phyloP scores from a whole-genome alignment of 352 stramenopile species.

The Phytophthora cactorum region DNA sequence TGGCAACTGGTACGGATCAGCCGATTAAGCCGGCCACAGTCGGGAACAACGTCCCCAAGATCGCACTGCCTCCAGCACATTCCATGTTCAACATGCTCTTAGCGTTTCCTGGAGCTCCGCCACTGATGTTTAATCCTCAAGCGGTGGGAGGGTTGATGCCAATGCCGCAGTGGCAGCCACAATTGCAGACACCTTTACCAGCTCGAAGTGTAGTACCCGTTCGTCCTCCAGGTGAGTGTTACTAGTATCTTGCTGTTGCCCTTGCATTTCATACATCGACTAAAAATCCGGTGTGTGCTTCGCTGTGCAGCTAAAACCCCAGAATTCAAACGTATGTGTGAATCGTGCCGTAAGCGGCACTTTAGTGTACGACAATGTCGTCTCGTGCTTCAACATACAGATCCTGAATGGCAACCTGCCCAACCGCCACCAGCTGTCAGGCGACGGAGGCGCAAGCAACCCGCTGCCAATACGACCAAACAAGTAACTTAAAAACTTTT shows the following conservation, averaged over 20 bases:
- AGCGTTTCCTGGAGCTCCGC: conserved; percentile 36
- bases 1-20: conserved; percentile 4
- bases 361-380: conserved; percentile 72
- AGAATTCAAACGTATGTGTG: conserved; percentile 69
- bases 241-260: neutral
- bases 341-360: conserved; percentile 72
- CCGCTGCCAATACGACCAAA: conserved; percentile 20
- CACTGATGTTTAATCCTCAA: conserved; percentile 39
- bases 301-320: conserved; percentile 21
- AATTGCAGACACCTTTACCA: conserved; percentile 34
- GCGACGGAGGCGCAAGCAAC: conserved; percentile 35
- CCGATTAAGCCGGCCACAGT: conserved; percentile 28
- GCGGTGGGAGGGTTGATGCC: conserved; percentile 21
- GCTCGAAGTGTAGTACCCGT: conserved; percentile 20
- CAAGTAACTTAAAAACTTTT: conserved; percentile 36
- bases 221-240: conserved; percentile 33
- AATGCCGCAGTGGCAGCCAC: conserved; percentile 35
- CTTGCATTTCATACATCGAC: neutral
- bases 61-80: conserved; percentile 48
- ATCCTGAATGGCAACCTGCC: conserved; percentile 66
- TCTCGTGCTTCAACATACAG: conserved; percentile 68
- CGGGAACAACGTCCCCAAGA: conserved; percentile 32
- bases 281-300: neutral
- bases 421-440: conserved; percentile 30
- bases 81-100: conserved; percentile 51